These are phyloP conservation scores for Fusarium protoensiforme DNA, from an alignment of 2,329 filamentous ascomycete species.

Conservation along the genomic window DNA sequence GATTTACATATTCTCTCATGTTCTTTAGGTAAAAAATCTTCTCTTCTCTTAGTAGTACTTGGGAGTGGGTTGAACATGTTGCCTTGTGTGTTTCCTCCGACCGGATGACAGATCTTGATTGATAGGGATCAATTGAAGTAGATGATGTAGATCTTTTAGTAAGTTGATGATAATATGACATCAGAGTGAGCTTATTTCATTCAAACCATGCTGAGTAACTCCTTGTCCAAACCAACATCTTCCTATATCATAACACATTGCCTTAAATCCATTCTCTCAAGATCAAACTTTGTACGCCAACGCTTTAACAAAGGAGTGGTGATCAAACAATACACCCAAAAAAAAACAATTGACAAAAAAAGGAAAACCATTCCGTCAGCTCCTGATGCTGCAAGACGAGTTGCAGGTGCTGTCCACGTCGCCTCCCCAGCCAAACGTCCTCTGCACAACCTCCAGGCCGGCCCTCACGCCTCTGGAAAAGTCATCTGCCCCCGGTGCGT, in stretches of 20 bases:
- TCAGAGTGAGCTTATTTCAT: not conserved
- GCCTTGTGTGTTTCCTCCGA: not conserved
- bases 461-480: slow-evolving; percentile 60
- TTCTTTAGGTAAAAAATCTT: no score
- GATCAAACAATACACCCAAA: slow-evolving; percentile 1
- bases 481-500: slow-evolving; percentile 49
- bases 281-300: slow-evolving; percentile 18
- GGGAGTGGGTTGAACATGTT: not conserved
- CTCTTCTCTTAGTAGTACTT: no score
- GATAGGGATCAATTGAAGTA: not conserved
- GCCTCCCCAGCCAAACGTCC: slow-evolving; percentile 64
- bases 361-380: not conserved
- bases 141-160: not conserved
- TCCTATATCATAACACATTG: not conserved
- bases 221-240: not conserved
- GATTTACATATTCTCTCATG: no score
- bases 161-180: not conserved
- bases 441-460: slow-evolving; percentile 62
- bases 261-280: not conserved
- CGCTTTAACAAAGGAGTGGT: slow-evolving; percentile 26
- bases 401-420: slow-evolving; percentile 21
- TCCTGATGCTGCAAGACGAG: slow-evolving; percentile 11
- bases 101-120: not conserved
- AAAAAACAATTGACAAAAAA: not conserved
- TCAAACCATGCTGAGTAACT: not conserved